Base-by-base conservation (phyloP, 129 eudicot genomes). In the Chrysanthemum lavandulifolium region DNA sequence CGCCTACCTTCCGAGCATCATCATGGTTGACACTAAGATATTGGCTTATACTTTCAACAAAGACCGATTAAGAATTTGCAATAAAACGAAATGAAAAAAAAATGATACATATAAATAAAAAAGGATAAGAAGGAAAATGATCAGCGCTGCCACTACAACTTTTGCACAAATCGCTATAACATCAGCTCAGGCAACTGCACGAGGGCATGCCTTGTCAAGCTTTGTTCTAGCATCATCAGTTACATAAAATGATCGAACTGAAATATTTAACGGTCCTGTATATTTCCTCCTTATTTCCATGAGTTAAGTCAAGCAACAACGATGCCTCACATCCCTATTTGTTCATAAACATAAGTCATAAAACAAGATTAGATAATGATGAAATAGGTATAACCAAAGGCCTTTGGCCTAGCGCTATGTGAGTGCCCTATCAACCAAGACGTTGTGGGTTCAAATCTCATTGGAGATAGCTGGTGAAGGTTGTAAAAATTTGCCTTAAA, bases 291-390 rank as follows among this genome's bases (percentile, higher is more conserved):
- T 88, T 83, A 91, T 84, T 91, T 53, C 25, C 79, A 1, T 77
- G 69, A 55, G 92, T 81, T 27, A 90, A 91, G 78, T 91, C 90
- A 50, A 88, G 80, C 77, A 88, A 65, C 57, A 91, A 72, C 3
- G 97, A 88, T 19, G 97, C 96, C 76, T 88, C 96, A 69, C 97
- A 91, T 56, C 90, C 90, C 96, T 91, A 55, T 10, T 18, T 31
- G 11, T 19, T 23, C 63, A 53, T 7, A 54, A 23, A 74, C 52
- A 60, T 8, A 21, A 62, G 31, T 27, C 31, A 27, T 27, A 27
- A 27, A 3, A 27, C 65, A 13, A n/a, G 14, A 13, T 64, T 63
- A 13, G 25, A 14, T 64, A 21, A 48, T 71, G 59, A 62, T 53
- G 56, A 60, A n/a, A 16, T 51, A 7, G 6, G 29, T 25, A 36